Base-by-base conservation (phyloP, 768 basidiomycete genomes). In the Mrakia hoshinonis region DNA sequence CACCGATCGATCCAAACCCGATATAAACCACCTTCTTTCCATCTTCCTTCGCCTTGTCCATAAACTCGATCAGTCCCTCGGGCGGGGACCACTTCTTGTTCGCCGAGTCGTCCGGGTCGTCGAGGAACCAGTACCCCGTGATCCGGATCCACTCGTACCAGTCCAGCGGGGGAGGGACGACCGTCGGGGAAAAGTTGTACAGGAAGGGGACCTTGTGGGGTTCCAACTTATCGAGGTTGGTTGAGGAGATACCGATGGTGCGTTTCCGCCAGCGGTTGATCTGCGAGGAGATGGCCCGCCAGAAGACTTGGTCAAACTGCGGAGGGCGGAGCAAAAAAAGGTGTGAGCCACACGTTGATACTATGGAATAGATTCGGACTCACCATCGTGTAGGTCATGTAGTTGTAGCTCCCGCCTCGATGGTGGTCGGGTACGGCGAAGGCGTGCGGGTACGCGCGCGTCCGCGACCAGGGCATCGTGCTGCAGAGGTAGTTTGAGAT, bases 61-160 rank as follows among this genome's bases (percentile, higher is more conserved):
- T 91, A 77, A 96, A 99, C 49, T 85, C 81, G 9, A 92, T 79
- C 11, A 99, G 84, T 52, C 88, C 88, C 13, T 85, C 78, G 0
- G 95, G 92, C 15, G 96, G 90, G 3, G 84, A 81, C 94, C 94
- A 99, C 82, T 78, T 71, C 62, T 77, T 77, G 51, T 90, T 78
- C 18, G 76, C 69, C 70, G 89, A 87, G 61, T 93, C 91, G 73
- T 94, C 90, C 7, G 94, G 91, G 74, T 92, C 91, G 65, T 95
- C 87, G 58, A 99, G 84, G 85, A 92, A 94, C 95, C 95, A 99
- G 79, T 96, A 98, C 11, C 95, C 95, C 91, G 92, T 92, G 1
- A 94, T 86, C 51, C 90, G 88, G 74, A 98, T 97, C 92, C 94
- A 97, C 79, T 99, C 95, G 4, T 93, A 92, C 96, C 96, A 99